Evolutionary conservation across 768 basidiomycete species (phyloP).

Genomic region (Russula sp.): DNA sequence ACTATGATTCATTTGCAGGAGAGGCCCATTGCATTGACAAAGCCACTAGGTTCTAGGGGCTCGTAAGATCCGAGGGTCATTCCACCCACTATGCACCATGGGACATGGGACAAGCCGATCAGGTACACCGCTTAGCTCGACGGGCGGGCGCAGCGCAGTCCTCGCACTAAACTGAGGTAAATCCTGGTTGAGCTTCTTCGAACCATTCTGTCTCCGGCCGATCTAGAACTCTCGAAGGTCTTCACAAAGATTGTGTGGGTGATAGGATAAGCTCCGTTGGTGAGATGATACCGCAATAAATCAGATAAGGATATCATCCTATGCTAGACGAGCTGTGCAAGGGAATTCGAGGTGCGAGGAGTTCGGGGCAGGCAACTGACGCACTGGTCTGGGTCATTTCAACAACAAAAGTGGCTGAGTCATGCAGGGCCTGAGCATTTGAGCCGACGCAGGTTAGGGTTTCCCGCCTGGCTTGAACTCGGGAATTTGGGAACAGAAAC

Average conservation of each 20-base stretch:
- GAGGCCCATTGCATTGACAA: neutral
- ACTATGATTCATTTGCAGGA: neutral
- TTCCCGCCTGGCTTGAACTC: too few relatives aligned
- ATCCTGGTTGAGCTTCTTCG: neutral
- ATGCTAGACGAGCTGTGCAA: neutral
- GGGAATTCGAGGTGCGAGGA: too few relatives aligned
- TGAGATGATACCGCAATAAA: neutral
- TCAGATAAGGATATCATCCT: neutral
- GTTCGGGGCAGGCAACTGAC: too few relatives aligned
- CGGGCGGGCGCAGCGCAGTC: neutral
- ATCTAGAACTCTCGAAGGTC: neutral
- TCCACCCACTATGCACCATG: too few relatives aligned
- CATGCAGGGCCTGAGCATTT: too few relatives aligned
- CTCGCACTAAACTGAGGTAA: too few relatives aligned
- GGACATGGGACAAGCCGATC: too few relatives aligned
- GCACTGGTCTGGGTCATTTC: too few relatives aligned
- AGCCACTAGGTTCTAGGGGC: neutral
- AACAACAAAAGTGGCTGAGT: neutral
- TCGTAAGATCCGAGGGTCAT: neutral
- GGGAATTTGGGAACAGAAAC: too few relatives aligned
- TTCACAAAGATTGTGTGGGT: too few relatives aligned
- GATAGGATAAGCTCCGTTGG: neutral
- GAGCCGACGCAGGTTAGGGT: too few relatives aligned
- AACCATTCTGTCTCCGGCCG: neutral
- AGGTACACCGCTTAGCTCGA: neutral